Conservation (phyloP, 108 stramenopile genomes). For the Conticribra guillardii region DNA sequence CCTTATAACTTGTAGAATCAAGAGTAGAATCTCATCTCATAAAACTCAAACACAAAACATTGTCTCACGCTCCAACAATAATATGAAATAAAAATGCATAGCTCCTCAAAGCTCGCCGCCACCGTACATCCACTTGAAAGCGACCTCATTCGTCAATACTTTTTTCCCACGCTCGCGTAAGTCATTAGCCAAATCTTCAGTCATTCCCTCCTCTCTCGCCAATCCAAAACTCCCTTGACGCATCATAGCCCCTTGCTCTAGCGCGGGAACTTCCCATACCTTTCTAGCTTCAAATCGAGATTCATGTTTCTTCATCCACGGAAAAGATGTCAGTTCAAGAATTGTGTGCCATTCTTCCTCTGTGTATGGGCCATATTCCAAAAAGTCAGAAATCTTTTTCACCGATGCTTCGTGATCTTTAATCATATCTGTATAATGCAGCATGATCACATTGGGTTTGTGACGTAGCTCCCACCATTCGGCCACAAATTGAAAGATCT, state of each 20-base stretch:
- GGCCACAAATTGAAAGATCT: constrained; percentile 12
- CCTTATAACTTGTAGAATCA: no score
- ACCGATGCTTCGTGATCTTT: constrained; percentile 28
- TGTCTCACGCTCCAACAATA: no score
- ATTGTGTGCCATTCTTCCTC: constrained; percentile 22
- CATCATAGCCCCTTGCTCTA: constrained; percentile 17
- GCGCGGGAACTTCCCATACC: neutral
- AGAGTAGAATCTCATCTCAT: no score
- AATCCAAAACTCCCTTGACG: constrained; percentile 4
- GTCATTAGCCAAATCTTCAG: constrained; percentile 11
- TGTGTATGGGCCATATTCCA: constrained; percentile 9
- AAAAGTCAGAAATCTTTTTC: constrained; percentile 18
- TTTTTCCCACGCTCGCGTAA: constrained; percentile 2
- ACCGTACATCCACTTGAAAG: constrained; percentile 15
- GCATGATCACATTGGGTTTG: constrained; percentile 21
- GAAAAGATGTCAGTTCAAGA: constrained; percentile 13
- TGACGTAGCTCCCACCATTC: constrained; percentile 22
- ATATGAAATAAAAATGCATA: no score
- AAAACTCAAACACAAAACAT: no score
- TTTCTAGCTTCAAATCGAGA: constrained; percentile 7
- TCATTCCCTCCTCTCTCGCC: constrained; percentile 17
- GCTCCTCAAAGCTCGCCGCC: no score
- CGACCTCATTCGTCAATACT: constrained; percentile 7
- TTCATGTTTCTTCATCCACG: constrained; percentile 28
- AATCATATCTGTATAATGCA: constrained; percentile 23